phyloP scores from a whole-genome alignment of 257 asterid genomes.

The Penstemon newberryi region DNA sequence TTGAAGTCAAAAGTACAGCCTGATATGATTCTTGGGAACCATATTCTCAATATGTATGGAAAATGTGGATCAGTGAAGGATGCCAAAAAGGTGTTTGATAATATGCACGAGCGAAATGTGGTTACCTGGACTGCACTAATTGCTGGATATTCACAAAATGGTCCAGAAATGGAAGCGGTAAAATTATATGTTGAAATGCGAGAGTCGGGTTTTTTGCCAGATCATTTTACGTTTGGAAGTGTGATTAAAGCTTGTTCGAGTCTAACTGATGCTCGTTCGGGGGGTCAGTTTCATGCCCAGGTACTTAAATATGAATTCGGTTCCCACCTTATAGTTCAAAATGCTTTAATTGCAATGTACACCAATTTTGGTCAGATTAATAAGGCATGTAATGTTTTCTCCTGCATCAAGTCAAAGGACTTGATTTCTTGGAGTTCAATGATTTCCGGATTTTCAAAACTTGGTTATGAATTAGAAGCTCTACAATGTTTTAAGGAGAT shows the following conservation, averaged over 20 bases:
- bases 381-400: constrained; percentile 50
- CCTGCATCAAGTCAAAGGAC: constrained; percentile 47
- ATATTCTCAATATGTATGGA: constrained; percentile 72
- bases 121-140: constrained; percentile 74
- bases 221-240: constrained; percentile 72
- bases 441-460: constrained; percentile 72
- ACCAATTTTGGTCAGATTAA: constrained; percentile 44
- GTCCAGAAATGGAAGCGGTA: constrained; percentile 53
- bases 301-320: constrained; percentile 57
- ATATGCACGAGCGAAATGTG: constrained; percentile 60
- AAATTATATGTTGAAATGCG: constrained; percentile 53
- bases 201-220: constrained; percentile 46
- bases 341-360: constrained; percentile 75
- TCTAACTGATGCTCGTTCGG: constrained; percentile 40
- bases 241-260: constrained; percentile 60
- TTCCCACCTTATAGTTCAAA: constrained; percentile 61
- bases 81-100: constrained; percentile 62
- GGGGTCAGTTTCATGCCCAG: constrained; percentile 62
- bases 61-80: constrained; percentile 61
- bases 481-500: constrained; percentile 57
- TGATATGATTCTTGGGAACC: constrained; percentile 65
- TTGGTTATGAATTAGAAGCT: constrained; percentile 63
- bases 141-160: constrained; percentile 64
- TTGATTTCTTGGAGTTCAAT: constrained; percentile 84
- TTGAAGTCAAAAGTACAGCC: constrained; percentile 45